These are phyloP conservation scores for Cystobasidiaceae sp. DNA, from an alignment of 1,284 basidiomycete species.

Conservation along the genomic window DNA sequence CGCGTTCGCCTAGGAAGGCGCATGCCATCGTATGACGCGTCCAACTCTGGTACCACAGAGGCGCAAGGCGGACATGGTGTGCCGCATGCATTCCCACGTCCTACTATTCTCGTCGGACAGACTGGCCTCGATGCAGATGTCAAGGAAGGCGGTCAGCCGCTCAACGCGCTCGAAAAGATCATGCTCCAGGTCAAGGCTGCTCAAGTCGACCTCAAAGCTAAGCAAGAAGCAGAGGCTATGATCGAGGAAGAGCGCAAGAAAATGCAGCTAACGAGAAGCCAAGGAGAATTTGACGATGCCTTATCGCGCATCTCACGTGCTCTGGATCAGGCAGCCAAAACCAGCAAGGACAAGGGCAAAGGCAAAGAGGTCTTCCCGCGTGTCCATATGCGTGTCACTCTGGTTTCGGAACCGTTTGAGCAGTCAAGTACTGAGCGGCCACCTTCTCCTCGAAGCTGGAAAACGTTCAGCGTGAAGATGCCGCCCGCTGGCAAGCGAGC, in stretches of 20 bases:
- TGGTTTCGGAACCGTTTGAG: conserved; percentile 12
- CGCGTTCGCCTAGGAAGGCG: conserved; percentile 12
- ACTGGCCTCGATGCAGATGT: not conserved
- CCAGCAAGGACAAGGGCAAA: not conserved
- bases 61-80: not conserved
- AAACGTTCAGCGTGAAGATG: conserved; percentile 13
- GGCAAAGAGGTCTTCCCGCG: not conserved
- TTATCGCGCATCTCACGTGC: conserved; percentile 8
- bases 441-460: conserved; percentile 13
- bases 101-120: conserved; percentile 18
- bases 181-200: conserved; percentile 21
- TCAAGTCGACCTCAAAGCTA: conserved; percentile 19
- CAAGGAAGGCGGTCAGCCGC: not conserved
- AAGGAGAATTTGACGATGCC: conserved; percentile 15
- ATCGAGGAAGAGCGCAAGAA: conserved; percentile 5
- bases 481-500: not conserved
- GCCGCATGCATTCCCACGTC: conserved; percentile 27
- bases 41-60: not conserved
- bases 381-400: not conserved
- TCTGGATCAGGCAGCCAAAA: not conserved
- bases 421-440: conserved; percentile 9
- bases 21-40: not conserved
- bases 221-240: conserved; percentile 3
- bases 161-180: conserved; percentile 22
- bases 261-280: not conserved